Evolutionary conservation across 2,329 filamentous ascomycete species (phyloP), one percentile per base, ranked within the genome.

Genomic region (Microthyrium microscopicum): DNA sequence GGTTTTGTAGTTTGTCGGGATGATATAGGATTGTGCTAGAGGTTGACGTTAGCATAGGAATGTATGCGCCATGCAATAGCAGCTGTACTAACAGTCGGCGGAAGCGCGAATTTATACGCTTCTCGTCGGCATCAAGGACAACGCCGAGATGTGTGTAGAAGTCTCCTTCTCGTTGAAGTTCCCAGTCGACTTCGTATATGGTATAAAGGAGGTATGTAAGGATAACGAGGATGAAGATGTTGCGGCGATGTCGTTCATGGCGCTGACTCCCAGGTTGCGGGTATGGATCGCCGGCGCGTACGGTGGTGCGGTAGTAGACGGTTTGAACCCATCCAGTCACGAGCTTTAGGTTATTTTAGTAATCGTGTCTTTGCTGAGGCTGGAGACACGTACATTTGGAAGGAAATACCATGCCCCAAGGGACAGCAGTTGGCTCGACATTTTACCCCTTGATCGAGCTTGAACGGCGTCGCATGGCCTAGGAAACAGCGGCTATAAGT

Each of bases 161-260:
- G 53, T 82, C 75, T 13, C 77, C 73, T 1, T 65, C 61, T 28
- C 66, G 61, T 41, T 72, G 77, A 19, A 93, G 66, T 41, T 82
- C 73, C 60, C 80, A 73, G 64, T 92, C 81, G 47, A 83, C 78
- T 58, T 95, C 87, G 60, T 85, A 89, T 46, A 95, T 73, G 29
- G 84, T 93, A 64, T 93, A 94, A 42, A 77, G 58, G 24, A 95
- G 79, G 59, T 95, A 98, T 39, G 70, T 59, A 31, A 77, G 63
- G 32, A 95, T 77, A 47, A 95, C 81, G 44, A 77, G 62, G 49
- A 87, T 77, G 52, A 89, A 75, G 51, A 94, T 87, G 45, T 73
- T 70, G 37, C 79, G 78, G 39, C 83, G 77, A 60, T 95, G 81
- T 37, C 68, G 65, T 41, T 67, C 63, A 52, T 71, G 81, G 42